Conservation (phyloP, 1,139 yeast genomes). For the Geotrichum candidum region DNA sequence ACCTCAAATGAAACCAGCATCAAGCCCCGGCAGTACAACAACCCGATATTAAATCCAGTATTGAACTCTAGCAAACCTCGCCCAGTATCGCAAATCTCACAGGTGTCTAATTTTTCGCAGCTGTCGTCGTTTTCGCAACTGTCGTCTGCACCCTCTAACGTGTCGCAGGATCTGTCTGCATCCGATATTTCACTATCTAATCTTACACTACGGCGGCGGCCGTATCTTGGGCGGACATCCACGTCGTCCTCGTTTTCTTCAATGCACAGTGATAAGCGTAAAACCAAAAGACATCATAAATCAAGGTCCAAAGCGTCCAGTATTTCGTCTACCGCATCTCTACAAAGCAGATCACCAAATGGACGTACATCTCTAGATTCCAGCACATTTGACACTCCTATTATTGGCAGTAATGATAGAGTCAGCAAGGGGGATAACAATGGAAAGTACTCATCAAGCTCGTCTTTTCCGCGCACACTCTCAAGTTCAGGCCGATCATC, state of each 20-base stretch:
- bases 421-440: conserved; percentile 19
- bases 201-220: conserved; percentile 20
- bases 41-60: not conserved
- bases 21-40: not conserved
- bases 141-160: conserved; percentile 26
- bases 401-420: not conserved
- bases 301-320: conserved; percentile 32
- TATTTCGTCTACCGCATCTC: conserved; percentile 29
- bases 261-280: conserved; percentile 21
- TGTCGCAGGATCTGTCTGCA: conserved; percentile 18
- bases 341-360: conserved; percentile 18
- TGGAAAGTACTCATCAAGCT: not conserved
- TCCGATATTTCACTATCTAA: conserved; percentile 13
- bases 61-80: not conserved
- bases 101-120: conserved; percentile 51
- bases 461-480: conserved; percentile 10
- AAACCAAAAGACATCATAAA: conserved; percentile 18
- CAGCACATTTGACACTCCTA: conserved; percentile 1
- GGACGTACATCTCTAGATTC: not conserved
- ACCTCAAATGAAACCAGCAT: not conserved
- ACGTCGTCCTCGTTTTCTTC: conserved; percentile 35
- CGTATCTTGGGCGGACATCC: conserved; percentile 27
- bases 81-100: conserved; percentile 49
- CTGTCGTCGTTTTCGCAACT: conserved; percentile 31
- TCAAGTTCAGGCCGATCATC: conserved; percentile 3